phyloP scores from a whole-genome alignment of 2,329 filamentous ascomycete genomes.

The Boeremia exigua region DNA sequence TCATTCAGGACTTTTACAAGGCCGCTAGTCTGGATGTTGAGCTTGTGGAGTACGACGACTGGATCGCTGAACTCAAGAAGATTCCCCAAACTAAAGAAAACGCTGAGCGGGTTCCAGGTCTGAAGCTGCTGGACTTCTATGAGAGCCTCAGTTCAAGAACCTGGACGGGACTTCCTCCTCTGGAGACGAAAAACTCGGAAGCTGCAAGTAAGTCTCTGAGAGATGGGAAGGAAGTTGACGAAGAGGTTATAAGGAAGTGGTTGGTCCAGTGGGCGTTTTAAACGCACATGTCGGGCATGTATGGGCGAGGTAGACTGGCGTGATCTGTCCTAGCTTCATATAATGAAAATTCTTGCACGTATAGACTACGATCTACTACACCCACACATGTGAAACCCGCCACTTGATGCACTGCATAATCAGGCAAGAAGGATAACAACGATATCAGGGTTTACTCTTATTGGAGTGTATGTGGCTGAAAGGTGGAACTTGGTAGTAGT shows the following conservation, averaged over 20 bases:
- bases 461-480: too few species aligned
- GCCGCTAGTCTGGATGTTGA: not conserved
- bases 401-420: too few species aligned
- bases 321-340: too few species aligned
- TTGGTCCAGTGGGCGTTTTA: slow-evolving; percentile 10
- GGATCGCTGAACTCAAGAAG: slow-evolving; percentile 13
- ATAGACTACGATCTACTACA: too few species aligned
- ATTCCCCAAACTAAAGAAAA: slow-evolving; percentile 16
- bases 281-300: not conserved
- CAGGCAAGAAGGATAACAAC: too few species aligned
- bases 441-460: too few species aligned
- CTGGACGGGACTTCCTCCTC: slow-evolving; percentile 6
- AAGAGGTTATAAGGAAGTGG: slow-evolving; percentile 4
- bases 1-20: slow-evolving; percentile 8
- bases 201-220: not conserved
- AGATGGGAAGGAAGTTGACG: not conserved
- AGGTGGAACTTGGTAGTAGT: too few species aligned
- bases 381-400: too few species aligned
- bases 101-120: slow-evolving; percentile 11
- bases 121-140: slow-evolving; percentile 20
- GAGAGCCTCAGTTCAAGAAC: slow-evolving; percentile 1
- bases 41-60: slow-evolving; percentile 9
- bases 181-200: slow-evolving; percentile 8
- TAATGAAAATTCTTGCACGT: too few species aligned
- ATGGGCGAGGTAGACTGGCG: too few species aligned